phyloP scores from a whole-genome alignment of 108 stramenopile genomes.

The Tribonema minus region DNA sequence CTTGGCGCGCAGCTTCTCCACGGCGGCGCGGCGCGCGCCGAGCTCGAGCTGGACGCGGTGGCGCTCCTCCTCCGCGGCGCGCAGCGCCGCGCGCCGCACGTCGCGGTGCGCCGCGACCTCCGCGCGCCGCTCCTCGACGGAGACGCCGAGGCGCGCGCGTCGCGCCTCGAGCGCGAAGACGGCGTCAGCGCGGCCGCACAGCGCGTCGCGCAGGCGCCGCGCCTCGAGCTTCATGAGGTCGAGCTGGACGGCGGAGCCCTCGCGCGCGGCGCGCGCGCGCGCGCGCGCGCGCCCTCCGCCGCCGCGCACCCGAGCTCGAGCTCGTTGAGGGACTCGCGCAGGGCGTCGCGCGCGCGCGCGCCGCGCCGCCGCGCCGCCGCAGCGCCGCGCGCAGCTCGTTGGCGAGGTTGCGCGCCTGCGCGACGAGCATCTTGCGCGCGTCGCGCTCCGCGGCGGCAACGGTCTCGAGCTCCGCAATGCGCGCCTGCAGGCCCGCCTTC shows the following conservation, averaged over 20 bases:
- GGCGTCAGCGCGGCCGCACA: constrained; percentile 61
- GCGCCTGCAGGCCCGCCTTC: constrained; percentile 57
- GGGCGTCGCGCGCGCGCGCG: constrained; percentile 36
- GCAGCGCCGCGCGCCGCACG: constrained; percentile 61
- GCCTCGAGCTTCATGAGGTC: constrained; percentile 73
- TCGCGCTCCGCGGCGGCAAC: constrained; percentile 53
- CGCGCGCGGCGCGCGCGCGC: constrained; percentile 2
- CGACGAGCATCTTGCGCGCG: constrained; percentile 58
- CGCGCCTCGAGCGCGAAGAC: constrained; percentile 69
- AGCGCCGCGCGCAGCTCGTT: constrained; percentile 59
- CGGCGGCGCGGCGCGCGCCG: constrained; percentile 53
- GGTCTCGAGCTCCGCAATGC: constrained; percentile 62
- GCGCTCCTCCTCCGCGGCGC: constrained; percentile 67
- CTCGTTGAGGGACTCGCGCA: constrained; percentile 53
- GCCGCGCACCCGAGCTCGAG: constrained; percentile 63
- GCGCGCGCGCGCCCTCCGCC: constrained; percentile 52
- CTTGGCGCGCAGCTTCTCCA: constrained; percentile 67
- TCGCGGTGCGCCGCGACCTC: constrained; percentile 54
- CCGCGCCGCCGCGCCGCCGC: constrained; percentile 48
- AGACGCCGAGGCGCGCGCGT: constrained; percentile 60
- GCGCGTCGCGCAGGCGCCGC: constrained; percentile 60
- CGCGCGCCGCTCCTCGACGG: constrained; percentile 63
- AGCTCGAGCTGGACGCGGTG: constrained; percentile 69
- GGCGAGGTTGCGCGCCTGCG: constrained; percentile 60
- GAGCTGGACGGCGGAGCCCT: constrained; percentile 62